Evolutionary conservation across 805 yeast species (phyloP), one percentile per base, ranked within the genome.

Genomic region (Candida arabinofermentans): DNA sequence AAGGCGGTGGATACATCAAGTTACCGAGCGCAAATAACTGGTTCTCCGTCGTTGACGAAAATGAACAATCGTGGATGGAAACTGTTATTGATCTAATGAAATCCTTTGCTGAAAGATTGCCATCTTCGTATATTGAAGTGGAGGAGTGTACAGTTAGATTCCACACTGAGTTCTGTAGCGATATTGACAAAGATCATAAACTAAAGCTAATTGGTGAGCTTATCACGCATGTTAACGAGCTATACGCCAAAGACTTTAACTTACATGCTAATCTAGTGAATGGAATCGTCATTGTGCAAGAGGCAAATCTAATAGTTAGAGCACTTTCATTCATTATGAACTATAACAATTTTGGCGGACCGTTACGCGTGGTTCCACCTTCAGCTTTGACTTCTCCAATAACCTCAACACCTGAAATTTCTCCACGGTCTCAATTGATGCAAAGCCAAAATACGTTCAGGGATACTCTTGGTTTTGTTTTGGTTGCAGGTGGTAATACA

Each of bases 1-100:
- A 90, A 61, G 82, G 83, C 57, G 98, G 98, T 27, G 95, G 88
- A 0, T 87, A 75, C 54, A 71, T 91, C 26, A 81, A 75, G 58
- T 54, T 78, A 16, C 72, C 74, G 13, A 71, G 75, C 17, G 49
- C 67, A 22, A 62, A 68, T 13, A 62, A 68, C 10, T 87, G 95
- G 95, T 63, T 74, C 36, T 71, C 83, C 2, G 68, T 83, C 18
- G 77, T 79, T 24, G 75, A 77, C 43, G 77, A 77, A 46, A 75
- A 69, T 24, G 67, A 70, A 40, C 62, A 72, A 48, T 66, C 66
- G 16, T 84, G 91, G 89, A 71, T 80, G 60, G 71, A 72, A 3
- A 71, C 76, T 27, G 79, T 84, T 8, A 58, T 67, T 23, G 73
- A 74, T 27, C 67, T 83, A 34, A 71, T 83, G 39, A 66, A 70